These are phyloP conservation scores for Colletotrichum lini DNA, from an alignment of 2,329 filamentous ascomycete species.

Conservation along the genomic window DNA sequence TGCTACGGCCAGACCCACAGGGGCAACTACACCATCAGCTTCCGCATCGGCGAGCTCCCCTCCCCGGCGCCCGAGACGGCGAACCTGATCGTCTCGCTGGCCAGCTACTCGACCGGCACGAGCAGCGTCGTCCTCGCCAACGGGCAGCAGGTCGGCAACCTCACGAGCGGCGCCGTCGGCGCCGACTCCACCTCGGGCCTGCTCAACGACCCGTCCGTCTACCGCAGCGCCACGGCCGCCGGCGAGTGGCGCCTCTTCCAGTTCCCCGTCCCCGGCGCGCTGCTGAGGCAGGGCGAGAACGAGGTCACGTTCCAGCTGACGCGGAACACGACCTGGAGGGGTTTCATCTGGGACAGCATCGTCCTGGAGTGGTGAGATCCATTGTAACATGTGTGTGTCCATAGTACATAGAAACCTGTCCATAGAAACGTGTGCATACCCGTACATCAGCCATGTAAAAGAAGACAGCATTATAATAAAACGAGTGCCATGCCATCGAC, in stretches of 20 bases:
- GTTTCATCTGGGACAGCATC: conserved; percentile 49
- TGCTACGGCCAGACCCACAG: conserved; percentile 61
- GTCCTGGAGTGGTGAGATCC: conserved; percentile 47
- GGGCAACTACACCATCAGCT: conserved; percentile 55
- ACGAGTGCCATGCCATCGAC: neutral
- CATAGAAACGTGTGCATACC: neutral
- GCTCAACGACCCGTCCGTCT: conserved; percentile 61
- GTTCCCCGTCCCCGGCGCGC: conserved; percentile 47
- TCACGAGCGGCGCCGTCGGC: conserved; percentile 51
- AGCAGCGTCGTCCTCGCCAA: conserved; percentile 59
- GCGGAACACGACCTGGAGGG: conserved; percentile 47
- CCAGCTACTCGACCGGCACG: conserved; percentile 59
- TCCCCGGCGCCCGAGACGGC: conserved; percentile 47
- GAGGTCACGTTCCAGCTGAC: conserved; percentile 48
- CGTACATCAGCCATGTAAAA: neutral
- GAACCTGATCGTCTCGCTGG: conserved; percentile 59
- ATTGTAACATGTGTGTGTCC: too few relatives aligned
- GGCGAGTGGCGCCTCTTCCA: conserved; percentile 65
- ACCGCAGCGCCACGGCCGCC: conserved; percentile 61
- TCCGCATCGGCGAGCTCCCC: conserved; percentile 42
- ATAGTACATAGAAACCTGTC: neutral
- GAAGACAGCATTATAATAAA: neutral
- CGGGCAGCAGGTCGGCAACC: conserved; percentile 55
- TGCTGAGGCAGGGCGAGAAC: conserved; percentile 46
- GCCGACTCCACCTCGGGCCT: conserved; percentile 45